Evolutionary conservation across 1,284 basidiomycete genomes (phyloP).

Genomic region (Xerocomus nothofagi): DNA sequence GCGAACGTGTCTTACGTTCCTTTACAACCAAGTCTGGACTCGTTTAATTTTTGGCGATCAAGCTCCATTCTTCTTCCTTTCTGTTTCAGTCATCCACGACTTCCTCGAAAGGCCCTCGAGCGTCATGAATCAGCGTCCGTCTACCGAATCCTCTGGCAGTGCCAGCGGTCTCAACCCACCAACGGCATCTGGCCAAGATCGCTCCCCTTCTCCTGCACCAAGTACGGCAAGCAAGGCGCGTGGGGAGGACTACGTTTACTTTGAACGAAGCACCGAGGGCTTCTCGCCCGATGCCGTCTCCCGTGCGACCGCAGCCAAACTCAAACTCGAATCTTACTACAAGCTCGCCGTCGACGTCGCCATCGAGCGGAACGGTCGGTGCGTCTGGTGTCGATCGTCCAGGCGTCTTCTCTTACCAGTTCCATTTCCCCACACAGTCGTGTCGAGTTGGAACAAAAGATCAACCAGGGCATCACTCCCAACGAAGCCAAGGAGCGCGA

Average conservation of each 20-base stretch:
- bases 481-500: constrained; percentile 90
- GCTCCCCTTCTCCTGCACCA: constrained; percentile 32
- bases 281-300: constrained; percentile 90
- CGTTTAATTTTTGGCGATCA: constrained; percentile 16
- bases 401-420: constrained; percentile 12
- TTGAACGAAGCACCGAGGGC: constrained; percentile 81
- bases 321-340: constrained; percentile 98
- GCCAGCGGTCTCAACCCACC: constrained; percentile 18
- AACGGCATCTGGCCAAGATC: constrained; percentile 23
- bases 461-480: constrained; percentile 72
- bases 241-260: constrained; percentile 86
- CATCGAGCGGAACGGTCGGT: constrained; percentile 69
- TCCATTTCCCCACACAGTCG: constrained; percentile 53
- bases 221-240: constrained; percentile 32
- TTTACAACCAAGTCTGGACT: constrained; percentile 14
- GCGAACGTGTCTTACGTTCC: constrained; percentile 28
- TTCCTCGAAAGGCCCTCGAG: constrained; percentile 5
- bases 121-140: constrained; percentile 34
- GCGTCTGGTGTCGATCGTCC: constrained; percentile 9
- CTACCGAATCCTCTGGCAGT: constrained; percentile 27
- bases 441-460: constrained; percentile 88
- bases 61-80: constrained; percentile 2
- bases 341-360: constrained; percentile 91
- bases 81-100: constrained; percentile 7
- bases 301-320: constrained; percentile 92